Base-by-base conservation (phyloP, 2,329 filamentous ascomycete species). In the Botrytis tulipae region DNA sequence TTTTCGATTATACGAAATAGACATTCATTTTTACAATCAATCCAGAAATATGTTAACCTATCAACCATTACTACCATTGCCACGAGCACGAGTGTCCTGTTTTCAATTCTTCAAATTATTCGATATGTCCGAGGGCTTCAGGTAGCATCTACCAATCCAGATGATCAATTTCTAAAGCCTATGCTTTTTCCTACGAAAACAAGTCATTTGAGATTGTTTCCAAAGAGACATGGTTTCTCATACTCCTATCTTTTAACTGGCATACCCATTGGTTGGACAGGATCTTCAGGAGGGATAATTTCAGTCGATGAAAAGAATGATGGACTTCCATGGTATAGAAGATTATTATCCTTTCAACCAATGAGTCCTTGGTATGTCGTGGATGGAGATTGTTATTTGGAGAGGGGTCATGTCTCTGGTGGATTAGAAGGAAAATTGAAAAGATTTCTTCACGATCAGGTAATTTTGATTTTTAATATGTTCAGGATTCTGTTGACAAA, bases 221-320 rank as follows among this genome's bases (percentile, higher is more conserved):
- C 92, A 0, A 86, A 89, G 78, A 88, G 86, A 74, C 90, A 94
- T 79, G 86, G 86, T 0, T 94, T 95, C 78, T 84, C 84, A 0
- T 93, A 93, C 79, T 90, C 90, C 0, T 93, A 94, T 80, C 86
- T 94, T 1, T 84, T 90, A 63, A 88, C 90, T 40, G 91, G 92
- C 0, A 84, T 92, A 59, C 92, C 91, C 0, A 85, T 94, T 37
- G 87, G 87, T n/a, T 90, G 87, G 81, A 83, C 83, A 69, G 90
- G 89, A 9, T 83, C 82, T 60, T 82, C 84, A n/a, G 86, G 86
- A 63, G 86, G 86, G 16, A 83, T 91, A 75, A 79, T 93, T 48
- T 91, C 90, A 2, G 82, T 82, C 10, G 83, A 83, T 42, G 72
- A 78, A 37, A 68, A 78, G 29, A 73, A 75, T 22, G 70, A 74